A percentile compares a stretch with the other conserved stretches of the same genome.
phyloP scores from a whole-genome alignment of 1,284 basidiomycete genomes.

The Ceratobasidium papillatum region DNA sequence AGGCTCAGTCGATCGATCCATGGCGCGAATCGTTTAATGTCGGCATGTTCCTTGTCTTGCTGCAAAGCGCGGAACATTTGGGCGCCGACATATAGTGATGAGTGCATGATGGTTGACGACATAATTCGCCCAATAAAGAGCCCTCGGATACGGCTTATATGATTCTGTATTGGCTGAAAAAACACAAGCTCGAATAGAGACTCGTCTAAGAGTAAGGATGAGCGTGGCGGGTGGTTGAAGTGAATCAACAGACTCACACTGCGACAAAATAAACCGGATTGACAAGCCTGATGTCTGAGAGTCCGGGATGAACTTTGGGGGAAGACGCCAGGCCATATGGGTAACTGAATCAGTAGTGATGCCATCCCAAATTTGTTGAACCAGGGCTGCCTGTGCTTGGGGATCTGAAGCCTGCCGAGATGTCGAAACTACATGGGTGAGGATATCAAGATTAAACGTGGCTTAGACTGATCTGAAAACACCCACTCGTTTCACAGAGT shows the following conservation, averaged over 20 bases:
- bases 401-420: neutral
- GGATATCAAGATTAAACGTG: neutral
- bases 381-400: too few relatives aligned
- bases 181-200: neutral
- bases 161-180: neutral
- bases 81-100: conserved; percentile 7
- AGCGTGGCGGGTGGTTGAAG: too few relatives aligned
- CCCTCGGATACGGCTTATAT: neutral
- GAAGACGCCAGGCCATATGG: too few relatives aligned
- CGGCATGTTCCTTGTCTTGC: neutral
- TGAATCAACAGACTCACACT: too few relatives aligned
- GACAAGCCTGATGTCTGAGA: too few relatives aligned
- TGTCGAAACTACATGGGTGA: neutral
- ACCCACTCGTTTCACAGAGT: neutral
- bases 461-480: neutral
- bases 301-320: too few relatives aligned
- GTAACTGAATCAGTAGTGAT: too few relatives aligned
- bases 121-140: neutral
- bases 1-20: neutral
- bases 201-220: too few relatives aligned
- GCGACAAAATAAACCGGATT: too few relatives aligned
- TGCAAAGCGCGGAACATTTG: neutral
- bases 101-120: neutral
- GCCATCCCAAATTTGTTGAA: too few relatives aligned
- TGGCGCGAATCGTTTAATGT: neutral